phyloP scores from a whole-genome alignment of 768 basidiomycete species.

The Collybiopsis luxurians region DNA sequence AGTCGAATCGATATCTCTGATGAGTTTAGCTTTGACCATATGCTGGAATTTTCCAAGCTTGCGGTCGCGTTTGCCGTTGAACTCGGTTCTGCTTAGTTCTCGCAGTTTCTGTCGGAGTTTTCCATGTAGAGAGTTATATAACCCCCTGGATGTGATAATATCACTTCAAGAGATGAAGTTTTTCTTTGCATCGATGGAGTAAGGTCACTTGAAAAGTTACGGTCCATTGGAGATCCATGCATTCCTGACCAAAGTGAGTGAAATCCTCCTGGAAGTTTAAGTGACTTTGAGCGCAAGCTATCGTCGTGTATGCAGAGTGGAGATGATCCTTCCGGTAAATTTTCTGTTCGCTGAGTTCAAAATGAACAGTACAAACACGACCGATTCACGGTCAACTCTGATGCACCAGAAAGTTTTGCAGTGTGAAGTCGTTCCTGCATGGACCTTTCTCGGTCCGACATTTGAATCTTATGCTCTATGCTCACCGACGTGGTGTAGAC shows the following conservation, averaged over 20 bases:
- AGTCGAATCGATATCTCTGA: slow-evolving; percentile 83
- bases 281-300: not conserved
- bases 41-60: slow-evolving; percentile 86
- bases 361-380: too few species aligned
- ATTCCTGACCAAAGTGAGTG: too few species aligned
- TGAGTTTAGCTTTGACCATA: slow-evolving; percentile 90
- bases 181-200: too few species aligned
- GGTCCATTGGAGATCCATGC: too few species aligned
- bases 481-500: too few species aligned
- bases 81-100: slow-evolving; percentile 42
- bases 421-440: too few species aligned
- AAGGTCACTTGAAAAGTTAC: too few species aligned
- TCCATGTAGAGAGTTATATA: not conserved
- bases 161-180: not conserved
- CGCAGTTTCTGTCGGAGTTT: not conserved
- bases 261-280: not conserved
- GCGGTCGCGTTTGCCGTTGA: slow-evolving; percentile 79
- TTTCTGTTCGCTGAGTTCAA: not conserved
- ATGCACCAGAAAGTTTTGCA: too few species aligned
- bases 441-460: too few species aligned
- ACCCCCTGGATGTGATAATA: not conserved
- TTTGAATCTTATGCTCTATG: too few species aligned
- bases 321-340: slow-evolving; percentile 1
- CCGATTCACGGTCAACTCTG: too few species aligned
- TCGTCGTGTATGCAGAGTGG: not conserved